Base-by-base conservation (phyloP, 306 rosid genomes). In the Gillenia trifoliata region DNA sequence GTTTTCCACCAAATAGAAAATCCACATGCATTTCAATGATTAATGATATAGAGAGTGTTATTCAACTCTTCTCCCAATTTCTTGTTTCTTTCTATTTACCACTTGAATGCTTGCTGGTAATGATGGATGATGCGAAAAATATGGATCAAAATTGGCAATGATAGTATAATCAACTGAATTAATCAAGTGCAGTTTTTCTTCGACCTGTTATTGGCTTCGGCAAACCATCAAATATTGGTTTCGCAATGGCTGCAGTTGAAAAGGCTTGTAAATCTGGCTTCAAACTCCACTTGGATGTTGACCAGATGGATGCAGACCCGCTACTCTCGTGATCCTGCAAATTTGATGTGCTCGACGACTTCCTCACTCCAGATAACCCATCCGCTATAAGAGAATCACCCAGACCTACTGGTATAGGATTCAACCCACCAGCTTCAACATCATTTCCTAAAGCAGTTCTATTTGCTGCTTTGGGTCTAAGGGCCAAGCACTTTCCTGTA, bases 121-220 rank as follows among this genome's bases (percentile, higher is more conserved):
- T 73, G 75, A 79, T 71, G 75, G 68, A 66, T 73, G 75, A 66
- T 75, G 82, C 78, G 64, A 59, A 57, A 61, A 75, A 66, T 38
- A 66, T 19, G 61, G 80, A 67, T 79, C 85, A 83, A 85, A 83
- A 87, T 23, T 81, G 82, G 66, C 78, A 64, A 77, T 17, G 12
- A 60, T 43, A 74, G 64, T 41, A 62, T 43, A 33, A 28, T 66
- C 31, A 57, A 74, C 15, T 19, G 68, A 19, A 76, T 84, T 75
- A 93, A 79, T 93, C 98, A 66, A 93, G 87, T 43, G 97, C 97
- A 47, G 98, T 89, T 85, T 93, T 89, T 82, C 71, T 88, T 81
- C 97, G 85, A 68, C 87, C 82, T 2, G 83, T 77, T 11, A 82
- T 30, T 26, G 96, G 96, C 81, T 81, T 93, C 1, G 98, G 93